Conservation (phyloP, 2,329 filamentous ascomycete species). For the Trichophyton equinum region DNA sequence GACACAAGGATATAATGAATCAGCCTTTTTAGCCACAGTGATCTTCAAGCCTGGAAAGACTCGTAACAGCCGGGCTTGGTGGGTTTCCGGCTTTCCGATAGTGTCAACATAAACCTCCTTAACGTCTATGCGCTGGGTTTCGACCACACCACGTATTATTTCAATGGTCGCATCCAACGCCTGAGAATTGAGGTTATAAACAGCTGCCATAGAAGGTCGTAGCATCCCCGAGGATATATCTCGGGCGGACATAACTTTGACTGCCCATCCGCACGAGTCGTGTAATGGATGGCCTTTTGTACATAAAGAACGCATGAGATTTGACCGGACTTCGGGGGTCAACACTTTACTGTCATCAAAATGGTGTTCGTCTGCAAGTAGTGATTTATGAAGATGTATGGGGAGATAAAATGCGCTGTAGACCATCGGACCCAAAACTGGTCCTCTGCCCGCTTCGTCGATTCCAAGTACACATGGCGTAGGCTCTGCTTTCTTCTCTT, state of each 20-base stretch:
- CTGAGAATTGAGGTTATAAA: constrained; percentile 91
- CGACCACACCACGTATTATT: constrained; percentile 65
- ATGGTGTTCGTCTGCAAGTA: constrained; percentile 66
- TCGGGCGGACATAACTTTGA: constrained; percentile 64
- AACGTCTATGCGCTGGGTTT: constrained; percentile 60
- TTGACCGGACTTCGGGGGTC: constrained; percentile 62
- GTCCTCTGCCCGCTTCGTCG: constrained; percentile 86
- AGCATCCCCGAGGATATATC: constrained; percentile 75
- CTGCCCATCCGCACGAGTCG: constrained; percentile 68
- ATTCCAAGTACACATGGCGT: constrained; percentile 69
- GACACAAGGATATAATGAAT: constrained; percentile 82
- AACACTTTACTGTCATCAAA: constrained; percentile 95
- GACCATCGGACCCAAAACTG: constrained; percentile 70
- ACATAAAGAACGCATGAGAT: constrained; percentile 61
- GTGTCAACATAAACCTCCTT: constrained; percentile 91
- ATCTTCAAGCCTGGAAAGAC: constrained; percentile 68
- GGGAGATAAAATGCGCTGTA: constrained; percentile 60
- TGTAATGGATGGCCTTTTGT: constrained; percentile 47
- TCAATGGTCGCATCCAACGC: constrained; percentile 83
- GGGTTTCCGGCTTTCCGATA: constrained; percentile 66
- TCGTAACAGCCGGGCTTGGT: constrained; percentile 72
- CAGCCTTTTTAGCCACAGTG: constrained; percentile 80
- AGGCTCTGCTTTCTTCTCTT: constrained; percentile 22
- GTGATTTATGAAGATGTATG: constrained; percentile 51
- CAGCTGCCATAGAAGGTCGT: constrained; percentile 34